These are phyloP conservation scores for Ustulina deusta DNA, from an alignment of 2,329 filamentous ascomycete species.

Conservation along the genomic window DNA sequence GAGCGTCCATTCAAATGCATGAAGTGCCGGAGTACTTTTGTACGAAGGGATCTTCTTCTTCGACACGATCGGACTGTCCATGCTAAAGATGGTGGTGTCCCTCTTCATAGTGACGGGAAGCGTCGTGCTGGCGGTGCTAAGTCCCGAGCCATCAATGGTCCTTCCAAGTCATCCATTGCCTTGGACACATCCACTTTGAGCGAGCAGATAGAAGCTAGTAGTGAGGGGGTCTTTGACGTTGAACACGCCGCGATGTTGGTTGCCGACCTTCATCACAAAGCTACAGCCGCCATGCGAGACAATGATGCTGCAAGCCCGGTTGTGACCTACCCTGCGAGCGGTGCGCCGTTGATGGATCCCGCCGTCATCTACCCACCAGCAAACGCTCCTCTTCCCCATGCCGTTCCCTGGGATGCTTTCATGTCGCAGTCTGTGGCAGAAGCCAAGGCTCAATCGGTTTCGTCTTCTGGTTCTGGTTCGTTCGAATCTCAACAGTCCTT, in stretches of 20 bases:
- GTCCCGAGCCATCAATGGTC: conserved; percentile 69
- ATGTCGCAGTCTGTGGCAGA: conserved; percentile 77
- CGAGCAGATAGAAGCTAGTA: conserved; percentile 92
- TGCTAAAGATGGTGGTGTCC: conserved; percentile 95
- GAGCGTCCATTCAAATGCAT: conserved; percentile 98
- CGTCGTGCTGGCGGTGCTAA: conserved; percentile 77
- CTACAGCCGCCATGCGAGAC: conserved; percentile 75
- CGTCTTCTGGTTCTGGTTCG: conserved; percentile 72
- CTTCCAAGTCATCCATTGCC: conserved; percentile 81
- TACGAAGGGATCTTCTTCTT: conserved; percentile 93
- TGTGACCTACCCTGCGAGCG: conserved; percentile 79
- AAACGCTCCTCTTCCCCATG: conserved; percentile 80
- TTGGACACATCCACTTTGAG: conserved; percentile 83
- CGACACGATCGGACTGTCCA: conserved; percentile 98
- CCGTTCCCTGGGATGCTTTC: conserved; percentile 90
- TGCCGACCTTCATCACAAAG: conserved; percentile 97
- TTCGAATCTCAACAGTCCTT: conserved; percentile 77
- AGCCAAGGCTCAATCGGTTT: conserved; percentile 79
- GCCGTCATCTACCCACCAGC: conserved; percentile 81
- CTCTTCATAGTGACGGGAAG: conserved; percentile 94
- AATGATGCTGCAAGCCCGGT: conserved; percentile 63
- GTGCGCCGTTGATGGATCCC: conserved; percentile 79
- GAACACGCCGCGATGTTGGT: conserved; percentile 99
- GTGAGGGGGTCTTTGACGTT: conserved; percentile 92
- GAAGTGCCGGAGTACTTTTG: conserved; percentile 98